Evolutionary conservation across 306 rosid species (phyloP).

Genomic region (Vigna reflexopilosa): DNA sequence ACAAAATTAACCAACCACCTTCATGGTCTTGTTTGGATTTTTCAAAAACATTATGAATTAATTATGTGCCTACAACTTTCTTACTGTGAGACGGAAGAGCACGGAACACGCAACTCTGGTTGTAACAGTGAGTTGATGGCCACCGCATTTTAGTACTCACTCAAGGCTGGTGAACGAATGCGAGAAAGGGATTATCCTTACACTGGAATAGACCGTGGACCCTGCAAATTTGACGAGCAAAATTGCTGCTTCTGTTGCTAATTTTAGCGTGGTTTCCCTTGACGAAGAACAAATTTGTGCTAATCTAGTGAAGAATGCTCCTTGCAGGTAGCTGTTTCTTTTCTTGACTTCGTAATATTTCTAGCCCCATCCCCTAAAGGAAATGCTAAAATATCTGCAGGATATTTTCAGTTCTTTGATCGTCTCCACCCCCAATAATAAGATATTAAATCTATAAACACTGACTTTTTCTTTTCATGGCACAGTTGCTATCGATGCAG

Average conservation of each 20-base stretch:
- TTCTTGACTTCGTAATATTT: background rate
- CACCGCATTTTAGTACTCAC: slow-evolving; percentile 73
- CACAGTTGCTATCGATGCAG: slow-evolving; percentile 86
- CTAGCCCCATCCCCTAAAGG: too few relatives aligned
- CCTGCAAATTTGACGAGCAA: slow-evolving; percentile 79
- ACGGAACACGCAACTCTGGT: slow-evolving; percentile 71
- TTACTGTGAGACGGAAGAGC: slow-evolving; percentile 82
- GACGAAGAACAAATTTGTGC: slow-evolving; percentile 87
- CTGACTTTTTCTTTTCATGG: slow-evolving; percentile 39
- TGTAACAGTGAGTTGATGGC: slow-evolving; percentile 84
- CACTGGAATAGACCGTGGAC: slow-evolving; percentile 52
- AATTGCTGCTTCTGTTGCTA: slow-evolving; percentile 67
- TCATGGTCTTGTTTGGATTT: background rate
- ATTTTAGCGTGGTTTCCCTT: slow-evolving; percentile 77
- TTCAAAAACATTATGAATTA: background rate
- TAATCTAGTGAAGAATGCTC: slow-evolving; percentile 81
- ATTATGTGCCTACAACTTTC: slow-evolving; percentile 14
- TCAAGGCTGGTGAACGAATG: slow-evolving; percentile 60
- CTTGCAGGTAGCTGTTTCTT: slow-evolving; percentile 59
- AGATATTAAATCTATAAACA: background rate
- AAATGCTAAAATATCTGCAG: background rate
- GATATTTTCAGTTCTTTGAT: background rate
- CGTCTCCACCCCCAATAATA: background rate
- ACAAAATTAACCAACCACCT: background rate
- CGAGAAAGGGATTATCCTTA: too few relatives aligned